Base-by-base conservation (phyloP, 1,284 basidiomycete genomes). In the Rhodotorula sp. region DNA sequence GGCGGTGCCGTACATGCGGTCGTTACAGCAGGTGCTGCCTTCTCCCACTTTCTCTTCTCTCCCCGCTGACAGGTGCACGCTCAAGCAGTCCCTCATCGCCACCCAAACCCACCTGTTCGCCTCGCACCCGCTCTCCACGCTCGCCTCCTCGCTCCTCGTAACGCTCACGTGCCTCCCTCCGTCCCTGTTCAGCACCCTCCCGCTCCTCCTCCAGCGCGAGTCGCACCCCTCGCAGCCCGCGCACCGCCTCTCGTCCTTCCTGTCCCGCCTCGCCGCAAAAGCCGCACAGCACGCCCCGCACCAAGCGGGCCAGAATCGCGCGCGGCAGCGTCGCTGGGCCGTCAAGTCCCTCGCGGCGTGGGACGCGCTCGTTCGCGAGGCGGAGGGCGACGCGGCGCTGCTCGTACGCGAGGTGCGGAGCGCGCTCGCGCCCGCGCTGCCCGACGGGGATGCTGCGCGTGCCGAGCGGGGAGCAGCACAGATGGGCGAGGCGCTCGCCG, bases 1-100 rank as follows among this genome's bases (percentile, higher is more conserved):
- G 46, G 29, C 53, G 46, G 32, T 34, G 8, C 73, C 73, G 3
- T 75, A 75, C 50, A 29, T 67, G 21, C 61, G 73, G 10, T 70
- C 67, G 22, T 2, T 75, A 21, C 59, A 62, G 19, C 70, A 72
- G 46, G 73, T 75, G 29, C 48, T 57, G 21, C 25, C 17, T 3
- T 29, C n/a, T 13, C 22, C 19, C 44, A 6, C 44, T 13, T 32
- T 54, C 22, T 60, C 29, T 25, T 32, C 41, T n/a, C 53, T 10
- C 22, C 51, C 39, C 48, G 13, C 57, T 41, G 25, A 32, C 34
- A 15, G 27, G 48, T 48, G 17, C 41, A 1, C 27, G 13, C 5
- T 19, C 58, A 32, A 29, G 32, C 57, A 65, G 62, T 54, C 67
- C 19, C 39, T 69, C 36, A 41, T 72, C 44, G 27, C 67, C 32